Base-by-base conservation (phyloP, 176 grass and related monocot species). In the Themeda triandra region DNA sequence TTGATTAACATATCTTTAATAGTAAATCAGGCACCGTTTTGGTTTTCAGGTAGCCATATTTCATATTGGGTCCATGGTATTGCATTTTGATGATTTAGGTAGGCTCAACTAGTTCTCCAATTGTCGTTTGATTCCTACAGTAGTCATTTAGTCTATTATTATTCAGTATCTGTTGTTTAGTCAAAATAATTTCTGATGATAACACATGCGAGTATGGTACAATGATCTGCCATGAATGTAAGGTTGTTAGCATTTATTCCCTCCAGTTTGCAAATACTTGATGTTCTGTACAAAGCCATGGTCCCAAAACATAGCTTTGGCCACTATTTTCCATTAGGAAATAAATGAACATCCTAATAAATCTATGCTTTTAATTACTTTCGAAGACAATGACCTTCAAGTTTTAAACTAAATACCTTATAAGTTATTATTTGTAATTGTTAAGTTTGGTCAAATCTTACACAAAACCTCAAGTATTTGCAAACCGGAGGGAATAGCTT, bases 201-300 rank as follows among this genome's bases (percentile, higher is more conserved):
- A 63, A 59, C 54, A 24, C 53, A 39, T 32, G 71, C 31, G 30
- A 71, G 39, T 82, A 64, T 82, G 23, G 32, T 89, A 42, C 78
- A 58, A 33, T 71, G 13, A 85, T 58, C 51, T 77, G 31, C 21
- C 19, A 82, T 53, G 65, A 82, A 64, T 86, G 72, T 71, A 82
- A 77, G 48, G 81, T 76, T 42, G 13, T n/a, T 69, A 33, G 4
- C 51, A 30, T 59, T 6, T 68, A 59, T 9, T 59, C 54, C 49
- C 23, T 24, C 9, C 9, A 24, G 54, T 60, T 24, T 24, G 56
- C 56, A 59, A 59, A 12, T 59, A 24, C 56, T 59, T 25, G 23
- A 59, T 60, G 58, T 27, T 60, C 25, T 60, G 58, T 60, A 25
- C n/a, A 25, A 27, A 60, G 23, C 58, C 10, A 25, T 60, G 56